Evolutionary conservation across 768 basidiomycete genomes (phyloP), one percentile per base, ranked within the genome.

Genomic region (Lactarius psammicola): DNA sequence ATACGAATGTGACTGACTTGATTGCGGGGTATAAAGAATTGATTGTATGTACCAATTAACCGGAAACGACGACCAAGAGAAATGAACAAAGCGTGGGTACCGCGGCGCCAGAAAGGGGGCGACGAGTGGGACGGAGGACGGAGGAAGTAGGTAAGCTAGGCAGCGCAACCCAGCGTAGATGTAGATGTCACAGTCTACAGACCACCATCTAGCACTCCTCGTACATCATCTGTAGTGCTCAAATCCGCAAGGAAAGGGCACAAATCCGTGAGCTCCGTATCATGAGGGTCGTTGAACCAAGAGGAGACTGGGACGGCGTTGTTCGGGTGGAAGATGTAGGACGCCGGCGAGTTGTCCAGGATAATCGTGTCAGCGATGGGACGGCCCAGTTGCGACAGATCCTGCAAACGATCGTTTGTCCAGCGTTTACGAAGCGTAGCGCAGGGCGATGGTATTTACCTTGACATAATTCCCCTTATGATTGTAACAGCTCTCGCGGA

Each of bases 401-500:
- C 96, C 95, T 98, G 72, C 31, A 17, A 62, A 34, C 28, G 10
- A 20, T 53, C 23, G 10, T 30, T 20, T 30, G 20, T 65, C 55
- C 31, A 51, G 34, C 36, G 33, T n/a, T 49, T 56, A 5, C n/a
- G 42, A 61, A n/a, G 20, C 34, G 31, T 30, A 23, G 20, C 34
- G 28, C 54, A 60, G n/a, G 44, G 28, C 11, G 38, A 30, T 13
- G 15, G 36, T 36, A 59, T 36, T 53, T 65, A 95, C 95, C 87
- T 99, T 99, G 78, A 99, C 96, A 76, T 98, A 99, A 79, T 96
- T 98, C 51, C 96, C 96, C 77, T 91, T 92, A 79, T 98, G 97
- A 75, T 97, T 98, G 76, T 98, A 98, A 77, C 97, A 99, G 74
- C 93, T 96, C 78, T 99, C 97, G 66, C 97, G 81, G 86, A 98